Base-by-base conservation (phyloP, 371 early-diverging fungal species). In the Parasitella parasitica region DNA sequence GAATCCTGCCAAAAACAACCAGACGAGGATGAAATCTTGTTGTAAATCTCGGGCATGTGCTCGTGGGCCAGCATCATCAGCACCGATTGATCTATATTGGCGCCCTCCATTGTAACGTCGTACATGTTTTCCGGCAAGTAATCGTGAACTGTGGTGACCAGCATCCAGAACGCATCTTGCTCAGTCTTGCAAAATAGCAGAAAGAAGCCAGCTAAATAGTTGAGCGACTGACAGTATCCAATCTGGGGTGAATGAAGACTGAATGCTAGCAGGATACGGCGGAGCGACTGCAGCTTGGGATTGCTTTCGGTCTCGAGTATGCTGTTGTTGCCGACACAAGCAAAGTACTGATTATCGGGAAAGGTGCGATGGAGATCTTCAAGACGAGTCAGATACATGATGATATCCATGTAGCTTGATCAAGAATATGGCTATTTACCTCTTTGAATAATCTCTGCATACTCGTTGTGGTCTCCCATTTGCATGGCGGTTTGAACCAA, bases 151-250 rank as follows among this genome's bases (percentile, higher is more conserved):
- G 89, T 86, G 8, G 86, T 86, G 1, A 91, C 85, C 38, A 95
- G 70, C 65, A 86, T 89, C 93, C 93, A 95, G 64, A 94, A 95
- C 12, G 89, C 90, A 7, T 87, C 80, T 46, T 91, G 89, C 62
- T 94, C 94, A 16, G 81, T 73, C n/a, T 86, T 78, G 66, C 89
- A 78, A 56, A 91, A 87, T 5, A 94, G 69, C 15, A 94, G 74
- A 9, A 94, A 80, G 60, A 92, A 77, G 3, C 91, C 95, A 16
- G 81, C 93, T 34, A 94, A 71, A 59, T 91, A 92, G 57, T 91
- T 93, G 64, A 94, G 83, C 4, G 91, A 87, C 69, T 94, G 94
- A 65, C 92, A 91, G 70, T 94, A 94, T 8, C 94, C 95, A 41
- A 94, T 91, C 9, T 85, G 70, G 6, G 89, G 85, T 18, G 79